A percentile compares a stretch with the other conserved stretches of the same genome.
phyloP scores from a whole-genome alignment of 169 alveolate genomes.

The Eimeria falciformis region DNA sequence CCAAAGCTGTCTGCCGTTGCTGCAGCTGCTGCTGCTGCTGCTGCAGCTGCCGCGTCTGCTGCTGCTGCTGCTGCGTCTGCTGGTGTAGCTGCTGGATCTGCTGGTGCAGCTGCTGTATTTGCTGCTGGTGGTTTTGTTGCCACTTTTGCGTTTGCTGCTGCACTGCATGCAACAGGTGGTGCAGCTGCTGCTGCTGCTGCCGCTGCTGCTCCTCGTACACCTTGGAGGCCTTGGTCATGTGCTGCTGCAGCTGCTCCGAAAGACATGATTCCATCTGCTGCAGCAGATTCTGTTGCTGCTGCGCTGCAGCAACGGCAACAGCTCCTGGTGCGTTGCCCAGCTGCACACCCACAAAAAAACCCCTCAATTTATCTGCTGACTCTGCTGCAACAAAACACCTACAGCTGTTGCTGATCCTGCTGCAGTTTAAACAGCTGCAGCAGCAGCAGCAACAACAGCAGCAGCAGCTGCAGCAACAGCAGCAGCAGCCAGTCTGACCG shows the following conservation, averaged over 20 bases:
- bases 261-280: conserved; percentile 3
- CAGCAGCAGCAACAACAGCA: conserved; percentile 8
- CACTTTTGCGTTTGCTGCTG: not conserved
- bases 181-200: conserved; percentile 13
- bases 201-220: conserved; percentile 18
- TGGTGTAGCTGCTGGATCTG: not conserved
- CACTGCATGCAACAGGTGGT: not conserved
- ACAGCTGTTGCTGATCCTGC: not conserved
- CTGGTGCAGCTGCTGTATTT: not conserved
- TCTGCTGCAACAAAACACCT: not conserved
- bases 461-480: not conserved
- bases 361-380: no score
- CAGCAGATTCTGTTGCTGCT: not conserved
- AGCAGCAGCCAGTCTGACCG: conserved; percentile 1
- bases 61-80: not conserved
- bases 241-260: not conserved
- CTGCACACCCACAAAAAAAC: no score
- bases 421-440: not conserved
- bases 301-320: not conserved
- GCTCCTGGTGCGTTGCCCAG: no score
- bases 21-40: conserved; percentile 56
- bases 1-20: conserved; percentile 14
- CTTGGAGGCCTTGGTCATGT: not conserved
- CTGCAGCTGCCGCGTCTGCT: conserved; percentile 8
- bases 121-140: not conserved